Percentiles rank a stretch among this genome's conserved stretches.
phyloP scores from a whole-genome alignment of 257 asterid genomes.

The Scutellaria minor region DNA sequence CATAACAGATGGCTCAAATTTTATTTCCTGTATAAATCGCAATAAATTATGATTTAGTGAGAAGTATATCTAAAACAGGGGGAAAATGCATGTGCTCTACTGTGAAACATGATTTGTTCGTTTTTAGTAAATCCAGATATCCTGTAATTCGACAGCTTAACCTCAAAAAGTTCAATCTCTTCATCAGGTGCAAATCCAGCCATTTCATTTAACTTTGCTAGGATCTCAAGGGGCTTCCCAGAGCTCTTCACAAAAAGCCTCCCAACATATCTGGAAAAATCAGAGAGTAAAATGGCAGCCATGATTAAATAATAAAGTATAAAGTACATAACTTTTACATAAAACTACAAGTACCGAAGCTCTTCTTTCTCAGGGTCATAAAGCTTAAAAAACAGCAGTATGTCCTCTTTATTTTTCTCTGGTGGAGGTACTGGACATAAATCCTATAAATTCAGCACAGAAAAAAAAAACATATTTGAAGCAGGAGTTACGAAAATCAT shows the following conservation, averaged over 20 bases:
- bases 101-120: not conserved
- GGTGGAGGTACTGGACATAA: constrained; percentile 69
- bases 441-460: constrained; percentile 53
- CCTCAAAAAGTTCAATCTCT: constrained; percentile 96
- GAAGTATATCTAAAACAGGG: not conserved
- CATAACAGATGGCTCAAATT: constrained; percentile 94
- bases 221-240: constrained; percentile 76
- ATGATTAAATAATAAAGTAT: not conserved
- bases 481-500: constrained; percentile 3
- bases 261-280: constrained; percentile 74
- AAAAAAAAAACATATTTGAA: constrained; percentile 24
- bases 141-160: constrained; percentile 38
- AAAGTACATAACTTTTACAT: not conserved
- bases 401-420: constrained; percentile 79
- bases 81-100: not conserved
- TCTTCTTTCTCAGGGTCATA: constrained; percentile 93
- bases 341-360: constrained; percentile 61
- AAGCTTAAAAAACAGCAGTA: constrained; percentile 85
- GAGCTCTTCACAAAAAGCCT: constrained; percentile 77
- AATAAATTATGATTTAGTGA: constrained; percentile 1
- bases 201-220: constrained; percentile 74
- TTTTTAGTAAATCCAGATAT: not conserved
- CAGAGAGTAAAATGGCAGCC: constrained; percentile 25
- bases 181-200: constrained; percentile 92
- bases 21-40: constrained; percentile 67